Conservation (phyloP, 1,139 yeast genomes). For the Hanseniaspora gamundiae region DNA sequence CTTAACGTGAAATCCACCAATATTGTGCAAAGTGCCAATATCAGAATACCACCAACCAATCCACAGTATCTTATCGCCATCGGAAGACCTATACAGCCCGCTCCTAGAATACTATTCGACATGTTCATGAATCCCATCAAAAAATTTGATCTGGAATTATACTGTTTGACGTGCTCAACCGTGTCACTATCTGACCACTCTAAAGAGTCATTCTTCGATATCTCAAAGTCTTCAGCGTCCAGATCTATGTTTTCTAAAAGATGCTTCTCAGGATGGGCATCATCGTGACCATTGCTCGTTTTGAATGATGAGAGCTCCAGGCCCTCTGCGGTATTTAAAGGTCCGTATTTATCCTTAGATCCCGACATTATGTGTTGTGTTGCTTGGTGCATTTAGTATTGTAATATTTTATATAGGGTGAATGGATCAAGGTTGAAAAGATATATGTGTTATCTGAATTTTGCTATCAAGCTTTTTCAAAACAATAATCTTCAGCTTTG, state of each 20-base stretch:
- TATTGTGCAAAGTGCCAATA: constrained; percentile 47
- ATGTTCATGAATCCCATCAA: constrained; percentile 92
- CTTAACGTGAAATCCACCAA: constrained; percentile 83
- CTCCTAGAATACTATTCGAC: constrained; percentile 90
- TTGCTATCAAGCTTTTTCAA: no score
- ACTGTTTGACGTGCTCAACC: constrained; percentile 14
- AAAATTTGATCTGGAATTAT: constrained; percentile 28
- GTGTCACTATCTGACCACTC: background rate
- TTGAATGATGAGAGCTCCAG: background rate
- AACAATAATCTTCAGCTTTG: no score
- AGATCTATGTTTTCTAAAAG: background rate
- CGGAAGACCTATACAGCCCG: constrained; percentile 92
- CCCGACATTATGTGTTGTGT: background rate
- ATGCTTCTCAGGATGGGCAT: background rate
- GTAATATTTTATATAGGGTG: no score
- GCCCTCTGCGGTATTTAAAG: background rate
- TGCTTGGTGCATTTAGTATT: background rate
- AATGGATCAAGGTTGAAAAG: no score
- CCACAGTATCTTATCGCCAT: constrained; percentile 80
- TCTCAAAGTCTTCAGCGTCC: constrained; percentile 1
- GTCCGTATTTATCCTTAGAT: background rate
- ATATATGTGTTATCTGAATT: no score
- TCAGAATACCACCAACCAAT: constrained; percentile 55
- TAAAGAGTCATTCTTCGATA: background rate
- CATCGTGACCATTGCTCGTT: background rate